Evolutionary conservation across 495 filamentous ascomycete genomes (phyloP), one percentile per base, ranked within the genome.

Genomic region (Aspergillus campestris): DNA sequence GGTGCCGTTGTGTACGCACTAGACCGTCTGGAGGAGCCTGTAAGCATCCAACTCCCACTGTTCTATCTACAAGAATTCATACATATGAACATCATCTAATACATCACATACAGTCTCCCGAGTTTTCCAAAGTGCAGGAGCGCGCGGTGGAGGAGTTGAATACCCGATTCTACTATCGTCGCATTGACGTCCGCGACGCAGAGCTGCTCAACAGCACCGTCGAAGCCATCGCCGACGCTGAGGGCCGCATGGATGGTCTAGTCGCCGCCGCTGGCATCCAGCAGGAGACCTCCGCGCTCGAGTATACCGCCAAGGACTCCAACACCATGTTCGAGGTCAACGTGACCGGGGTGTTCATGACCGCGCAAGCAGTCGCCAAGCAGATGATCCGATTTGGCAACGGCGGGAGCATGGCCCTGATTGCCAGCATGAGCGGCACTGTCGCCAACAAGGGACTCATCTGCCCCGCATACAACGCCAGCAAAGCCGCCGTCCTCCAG

Each of bases 381-480:
- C 77, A 86, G 55, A 90, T 91, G 84, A 76, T 87, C 53, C 75
- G 74, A 45, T 84, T 82, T 63, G 80, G 80, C 34, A 80, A 74
- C 37, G 77, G 77, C 18, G 84, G 84, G n/a, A 81, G 78, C 50
- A 87, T 90, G 48, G 78, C 73, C 28, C 64, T 90, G 51, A 81
- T 88, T 53, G 83, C 83, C 7, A 80, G 75, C 52, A 88, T 90
- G 84, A 84, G 79, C 45, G 85, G 82, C 5, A 72, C 71, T 7
- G 67, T 87, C 48, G 86, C 82, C 32, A 89, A 89, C 57, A 53
- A 68, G 82, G 80, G 82, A 40, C 73, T 81, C 31, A 81, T 80
- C 55, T 83, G 78, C 59, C 82, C 88, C 30, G 87, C 85, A 31
- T 95, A 95, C 70, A 95, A 95, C 57, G 83, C 89, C 40, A 88